Evolutionary conservation across 2,329 filamentous ascomycete species (phyloP), one percentile per base, ranked within the genome.

Genomic region (Alternaria ethzedia): DNA sequence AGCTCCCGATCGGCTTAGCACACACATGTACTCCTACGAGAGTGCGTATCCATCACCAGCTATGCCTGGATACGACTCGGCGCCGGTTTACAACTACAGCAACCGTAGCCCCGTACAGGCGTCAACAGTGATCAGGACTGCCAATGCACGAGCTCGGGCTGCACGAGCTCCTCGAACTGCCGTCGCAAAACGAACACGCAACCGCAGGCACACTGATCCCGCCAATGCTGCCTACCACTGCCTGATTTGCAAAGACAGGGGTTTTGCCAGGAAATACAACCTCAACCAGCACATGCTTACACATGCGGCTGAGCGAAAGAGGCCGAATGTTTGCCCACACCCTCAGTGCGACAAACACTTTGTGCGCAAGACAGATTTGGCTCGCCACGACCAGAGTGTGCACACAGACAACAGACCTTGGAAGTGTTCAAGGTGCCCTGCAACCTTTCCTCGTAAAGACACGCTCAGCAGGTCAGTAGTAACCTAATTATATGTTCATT

Each of bases 221-320:
- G 56, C 59, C 15, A 56, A 57, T 13, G 66, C 71, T 89, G 70
- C 91, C 88, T 78, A 85, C 87, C 61, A 57, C 66, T 97, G 94
- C 75, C 85, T 89, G 62, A 84, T 89, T 2, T 97, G 94, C 43
- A 60, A 61, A 75, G 89, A 90, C 7, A 92, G 91, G 78, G 86
- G 90, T 15, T 97, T 97, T 77, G 92, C 92, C 68, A 86, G 94
- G 65, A 90, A 88, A 72, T 96, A 95, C 82, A 97, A 97, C 80
- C 93, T 90, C 82, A 94, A 92, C 74, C 91, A 93, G 28, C 94
- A 97, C 78, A 86, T 94, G 85, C 90, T 94, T 74, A 94, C 90
- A 1, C 94, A 97, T 75, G 89, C 96, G 74, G 89, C 92, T 13
- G 86, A 87, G 63, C 86, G 91, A 60, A 87, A 88, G 71, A 92